Evolutionary conservation across 768 basidiomycete species (phyloP), one percentile per base, ranked within the genome.

Genomic region (Nevesoporus exiguus): DNA sequence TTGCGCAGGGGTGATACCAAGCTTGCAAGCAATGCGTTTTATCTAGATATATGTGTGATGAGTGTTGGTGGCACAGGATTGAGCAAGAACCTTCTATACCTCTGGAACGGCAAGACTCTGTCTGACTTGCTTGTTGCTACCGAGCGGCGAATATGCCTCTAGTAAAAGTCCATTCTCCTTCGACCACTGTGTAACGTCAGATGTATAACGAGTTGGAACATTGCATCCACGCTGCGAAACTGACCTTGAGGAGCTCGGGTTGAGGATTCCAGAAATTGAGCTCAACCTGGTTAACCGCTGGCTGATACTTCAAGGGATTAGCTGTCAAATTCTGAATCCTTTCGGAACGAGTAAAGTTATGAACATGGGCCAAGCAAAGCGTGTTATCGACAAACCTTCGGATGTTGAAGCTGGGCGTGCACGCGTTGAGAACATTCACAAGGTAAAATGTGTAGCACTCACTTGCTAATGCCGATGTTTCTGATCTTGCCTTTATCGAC

Each of bases 391-490:
- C 47, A 42, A 53, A 71, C 71, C 71, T 77, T 53, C 80, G 76
- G 53, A 85, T 76, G 65, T 85, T 87, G 72, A 88, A 88, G 68
- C 78, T 82, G 52, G 3, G 25, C 25, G 17, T 5, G 40, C 25
- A 21, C 24, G 27, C 5, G n/a, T 17, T 52, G 22, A 54, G 22
- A 24, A 10, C 4, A 36, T 30, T 36, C 49, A n/a, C 24, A 46
- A 39, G 3, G 4, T 45, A 22, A 40, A 7, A 15, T 25, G 10
- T 6, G 39, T 14, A 6, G 17, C 7, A 57, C 78, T 55, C 54
- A 86, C 86, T 93, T 93, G 86, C 86, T 88, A 40, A 93, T 75
- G 40, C 91, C 91, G 50, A 93, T 93, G 60, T 90, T 86, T 65
- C 79, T 79, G 40, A 88, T 72, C 66, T 90, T 87, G 22, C 90